Percentiles rank a stretch among this genome's conserved stretches.
These are phyloP conservation scores for Diaporthe humulicola DNA, from an alignment of 2,329 filamentous ascomycete species.

Conservation along the genomic window DNA sequence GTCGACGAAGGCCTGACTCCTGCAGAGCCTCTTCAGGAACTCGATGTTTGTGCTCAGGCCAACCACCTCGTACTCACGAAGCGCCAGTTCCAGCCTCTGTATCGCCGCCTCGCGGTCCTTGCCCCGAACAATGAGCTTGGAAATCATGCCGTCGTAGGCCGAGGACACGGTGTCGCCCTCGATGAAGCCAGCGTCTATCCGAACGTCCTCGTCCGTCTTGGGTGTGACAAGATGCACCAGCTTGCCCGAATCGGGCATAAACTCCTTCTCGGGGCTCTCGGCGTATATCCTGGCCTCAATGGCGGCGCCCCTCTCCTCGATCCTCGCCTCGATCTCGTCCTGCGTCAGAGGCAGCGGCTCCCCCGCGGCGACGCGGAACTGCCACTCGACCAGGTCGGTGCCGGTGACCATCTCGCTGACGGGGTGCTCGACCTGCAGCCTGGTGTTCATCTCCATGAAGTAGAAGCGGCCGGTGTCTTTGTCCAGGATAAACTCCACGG, in stretches of 20 bases:
- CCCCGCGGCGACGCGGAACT: conserved; percentile 80
- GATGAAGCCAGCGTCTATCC: conserved; percentile 94
- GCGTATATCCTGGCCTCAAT: conserved; percentile 98
- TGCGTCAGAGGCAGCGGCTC: conserved; percentile 70
- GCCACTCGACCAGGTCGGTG: conserved; percentile 90
- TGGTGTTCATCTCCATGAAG: conserved; percentile 87
- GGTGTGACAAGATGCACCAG: conserved; percentile 88
- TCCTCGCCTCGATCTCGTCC: conserved; percentile 78
- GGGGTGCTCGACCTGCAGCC: conserved; percentile 96
- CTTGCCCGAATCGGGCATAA: conserved; percentile 93
- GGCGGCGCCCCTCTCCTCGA: conserved; percentile 82
- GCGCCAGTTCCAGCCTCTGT: conserved; percentile 82
- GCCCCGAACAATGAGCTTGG: conserved; percentile 94
- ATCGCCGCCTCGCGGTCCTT: conserved; percentile 84
- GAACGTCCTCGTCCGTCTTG: conserved; percentile 75
- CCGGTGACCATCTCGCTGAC: conserved; percentile 82
- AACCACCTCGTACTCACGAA: conserved; percentile 92
- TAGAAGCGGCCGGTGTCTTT: conserved; percentile 85
- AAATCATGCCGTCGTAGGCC: conserved; percentile 98
- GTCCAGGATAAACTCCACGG: conserved; percentile 92
- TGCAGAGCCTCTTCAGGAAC: conserved; percentile 90
- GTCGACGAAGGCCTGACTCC: conserved; percentile 83
- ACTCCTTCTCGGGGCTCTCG: conserved; percentile 91
- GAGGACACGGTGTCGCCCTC: conserved; percentile 93
- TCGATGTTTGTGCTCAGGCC: conserved; percentile 96